Base-by-base conservation (phyloP, 305 asterid genomes). In the Fraxinus angustifolia region DNA sequence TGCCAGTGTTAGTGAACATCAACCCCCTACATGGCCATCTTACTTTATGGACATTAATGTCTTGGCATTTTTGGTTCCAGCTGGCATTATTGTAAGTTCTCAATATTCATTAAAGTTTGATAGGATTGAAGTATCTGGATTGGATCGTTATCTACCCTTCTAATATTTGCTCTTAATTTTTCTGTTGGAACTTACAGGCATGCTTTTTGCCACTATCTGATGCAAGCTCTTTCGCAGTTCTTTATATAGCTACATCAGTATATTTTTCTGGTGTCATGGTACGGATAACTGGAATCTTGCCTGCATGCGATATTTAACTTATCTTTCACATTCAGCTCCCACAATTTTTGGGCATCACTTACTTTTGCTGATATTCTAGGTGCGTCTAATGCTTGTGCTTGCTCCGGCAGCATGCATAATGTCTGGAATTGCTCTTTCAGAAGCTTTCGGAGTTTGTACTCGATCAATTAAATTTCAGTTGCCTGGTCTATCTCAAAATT, bases 221-320 rank as follows among this genome's bases (percentile, higher is more conserved):
- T 89, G 98, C 99, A 82, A 96, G 99, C 90, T 93, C 98, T 79
- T 96, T 96, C 82, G 97, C 93, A 50, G 84, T 94, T 83, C 99
- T 96, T 71, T 96, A 94, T 86, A 91, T 96, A 82, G 98, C 94
- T 75, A 96, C 98, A 83, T 94, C 99, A 84, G 98, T 93, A 65
- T 96, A 96, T 81, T 96, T 96, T 86, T 96, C 99, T 83, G 99
- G 99, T 84, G 99, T 96, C 90, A 96, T 96, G 99, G 99, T 96
- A 86, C 70, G 87, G 35, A 71, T 79, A 68, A 14, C 73, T 80
- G 62, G 67, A 79, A 53, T 78, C 86, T 80, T 45, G 0, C 36
- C n/a, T 76, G 62, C 74, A 21, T 42, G 31, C 3, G 23, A 62
- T 30, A 17, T 73, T 75, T 79, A 35, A 75, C 42, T 80, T 62